Base-by-base conservation (phyloP, 2,329 filamentous ascomycete genomes). In the Hymenoscyphus fructigenus region DNA sequence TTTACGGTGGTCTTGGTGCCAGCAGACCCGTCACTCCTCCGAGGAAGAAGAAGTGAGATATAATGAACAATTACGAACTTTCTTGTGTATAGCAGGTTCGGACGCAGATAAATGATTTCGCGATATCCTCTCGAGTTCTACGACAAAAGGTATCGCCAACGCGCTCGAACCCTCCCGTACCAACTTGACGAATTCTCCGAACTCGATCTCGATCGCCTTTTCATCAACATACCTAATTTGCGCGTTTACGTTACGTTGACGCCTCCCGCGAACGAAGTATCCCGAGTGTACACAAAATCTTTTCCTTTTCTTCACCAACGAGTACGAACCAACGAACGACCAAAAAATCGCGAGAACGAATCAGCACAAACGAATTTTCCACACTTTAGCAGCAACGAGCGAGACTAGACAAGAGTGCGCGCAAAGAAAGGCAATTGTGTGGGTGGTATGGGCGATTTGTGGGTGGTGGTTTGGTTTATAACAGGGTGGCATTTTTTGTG, bases 61-160 rank as follows among this genome's bases (percentile, higher is more conserved):
- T 26, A 67, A 85, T 87, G 83, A 84, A 83, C 84, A 85, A 82
- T 89, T 75, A 74, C 89, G 83, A 91, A 88, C 85, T 85, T 85
- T 83, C 79, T 80, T 82, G 83, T 86, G 82, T 85, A 80, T 87
- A 91, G 84, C 91, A 96, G 92, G 90, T 96, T 96, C 89, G 92
- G 92, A 84, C 91, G 93, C 83, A 92, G 92, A 91, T 96, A 93
- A 88, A 71, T 64, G 66, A 55, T 63, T 69, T 69, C 63, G 64
- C 71, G 69, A 70, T 68, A 69, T 67, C 66, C 70, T 63, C 67
- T 69, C 69, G 69, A 71, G 64, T 71, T 61, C 59, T 47, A 67
- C 67, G 68, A 71, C 68, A 71, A 68, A 66, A 53, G 47, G 60
- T 66, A 68, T 72, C 68, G 70, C 65, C 68, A 64, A 69, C 64